These are phyloP conservation scores for Podaxis sp. DNA, from an alignment of 768 basidiomycete genomes.

Conservation along the genomic window DNA sequence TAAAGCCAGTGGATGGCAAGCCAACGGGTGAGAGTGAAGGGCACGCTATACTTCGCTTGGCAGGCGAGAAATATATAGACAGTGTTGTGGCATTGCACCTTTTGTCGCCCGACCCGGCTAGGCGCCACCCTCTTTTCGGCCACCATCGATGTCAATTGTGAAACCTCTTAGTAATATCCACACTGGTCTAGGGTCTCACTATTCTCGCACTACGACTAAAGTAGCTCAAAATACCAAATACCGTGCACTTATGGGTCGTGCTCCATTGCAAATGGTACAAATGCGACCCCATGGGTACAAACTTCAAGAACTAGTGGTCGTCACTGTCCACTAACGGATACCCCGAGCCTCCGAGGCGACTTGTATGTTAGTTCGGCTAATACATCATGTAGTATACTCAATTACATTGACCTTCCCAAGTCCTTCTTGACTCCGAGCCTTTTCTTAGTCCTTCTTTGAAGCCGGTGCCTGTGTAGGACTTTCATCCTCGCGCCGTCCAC, in stretches of 20 bases:
- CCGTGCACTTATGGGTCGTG: too few relatives aligned
- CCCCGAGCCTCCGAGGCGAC: background rate
- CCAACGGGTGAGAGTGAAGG: background rate
- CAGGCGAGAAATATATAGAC: background rate
- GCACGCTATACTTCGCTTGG: background rate
- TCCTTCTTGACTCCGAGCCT: background rate
- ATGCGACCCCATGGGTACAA: background rate
- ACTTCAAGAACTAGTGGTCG: background rate
- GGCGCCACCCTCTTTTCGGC: background rate
- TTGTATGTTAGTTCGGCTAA: background rate
- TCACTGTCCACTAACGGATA: background rate
- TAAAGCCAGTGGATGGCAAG: background rate
- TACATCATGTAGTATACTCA: background rate
- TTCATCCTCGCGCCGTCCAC: slow-evolving; percentile 57
- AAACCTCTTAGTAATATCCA: background rate
- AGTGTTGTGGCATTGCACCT: background rate
- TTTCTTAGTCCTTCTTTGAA: slow-evolving; percentile 18
- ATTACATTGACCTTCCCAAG: background rate
- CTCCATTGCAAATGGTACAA: too few relatives aligned
- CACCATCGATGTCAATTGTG: background rate
- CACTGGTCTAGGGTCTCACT: background rate
- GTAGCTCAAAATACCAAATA: too few relatives aligned
- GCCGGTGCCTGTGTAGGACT: slow-evolving; percentile 19
- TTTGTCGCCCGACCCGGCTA: background rate
- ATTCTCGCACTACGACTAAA: background rate